A percentile compares a stretch with the other conserved stretches of the same genome.
phyloP scores from a whole-genome alignment of 2,329 filamentous ascomycete genomes.

The Colletotrichum plurivorum region DNA sequence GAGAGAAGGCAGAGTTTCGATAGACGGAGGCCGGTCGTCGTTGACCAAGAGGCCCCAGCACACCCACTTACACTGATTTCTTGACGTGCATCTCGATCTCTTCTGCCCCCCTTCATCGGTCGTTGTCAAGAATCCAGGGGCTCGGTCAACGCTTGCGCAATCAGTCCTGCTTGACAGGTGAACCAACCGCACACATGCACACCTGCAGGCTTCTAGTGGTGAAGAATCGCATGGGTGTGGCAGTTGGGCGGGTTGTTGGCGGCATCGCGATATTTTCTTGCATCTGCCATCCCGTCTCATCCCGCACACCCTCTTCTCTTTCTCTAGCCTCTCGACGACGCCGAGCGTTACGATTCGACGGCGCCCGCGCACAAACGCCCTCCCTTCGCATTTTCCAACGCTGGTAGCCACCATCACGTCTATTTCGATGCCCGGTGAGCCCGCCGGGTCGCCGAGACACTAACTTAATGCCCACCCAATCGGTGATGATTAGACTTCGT shows the following conservation, averaged over 20 bases:
- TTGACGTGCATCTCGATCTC: slow-evolving; percentile 29
- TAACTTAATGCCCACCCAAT: background rate
- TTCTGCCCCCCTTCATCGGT: background rate
- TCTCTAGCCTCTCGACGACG: background rate
- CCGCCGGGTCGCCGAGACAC: background rate
- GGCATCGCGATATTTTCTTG: slow-evolving; percentile 4
- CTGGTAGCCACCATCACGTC: too few relatives aligned
- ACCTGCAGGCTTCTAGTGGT: background rate
- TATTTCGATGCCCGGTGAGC: background rate
- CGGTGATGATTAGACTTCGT: too few relatives aligned
- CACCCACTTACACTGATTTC: background rate
- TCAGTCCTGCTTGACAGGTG: background rate
- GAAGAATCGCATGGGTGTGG: background rate
- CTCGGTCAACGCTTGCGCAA: background rate
- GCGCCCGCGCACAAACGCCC: background rate
- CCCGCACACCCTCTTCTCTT: slow-evolving; percentile 26
- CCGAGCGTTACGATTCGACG: background rate
- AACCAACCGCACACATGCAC: background rate
- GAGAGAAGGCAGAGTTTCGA: background rate
- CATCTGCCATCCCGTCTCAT: slow-evolving; percentile 23
- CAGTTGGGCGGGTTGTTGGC: background rate
- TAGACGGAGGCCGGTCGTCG: background rate
- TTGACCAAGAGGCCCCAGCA: background rate
- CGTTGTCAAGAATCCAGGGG: slow-evolving; percentile 13
- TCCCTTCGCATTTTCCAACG: slow-evolving; percentile 15